These are phyloP conservation scores for Nymphaea thermarum DNA, from an alignment of 164 flowering plant genomes.

Conservation along the genomic window DNA sequence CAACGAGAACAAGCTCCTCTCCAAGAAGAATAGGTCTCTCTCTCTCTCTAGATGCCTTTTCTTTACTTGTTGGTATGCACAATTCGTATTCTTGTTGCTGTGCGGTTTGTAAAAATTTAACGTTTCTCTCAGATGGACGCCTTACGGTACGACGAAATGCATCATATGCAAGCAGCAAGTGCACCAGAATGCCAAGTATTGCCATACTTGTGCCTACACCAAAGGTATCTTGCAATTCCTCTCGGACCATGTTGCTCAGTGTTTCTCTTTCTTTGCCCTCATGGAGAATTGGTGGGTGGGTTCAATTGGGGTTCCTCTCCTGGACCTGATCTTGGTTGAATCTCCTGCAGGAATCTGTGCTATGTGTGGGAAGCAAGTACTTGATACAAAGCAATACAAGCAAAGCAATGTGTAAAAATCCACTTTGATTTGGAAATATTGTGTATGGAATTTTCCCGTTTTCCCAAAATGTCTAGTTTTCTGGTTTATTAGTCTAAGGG, in stretches of 20 bases:
- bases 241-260: no score
- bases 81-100: neutral
- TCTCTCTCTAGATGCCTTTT: neutral
- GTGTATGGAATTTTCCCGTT: neutral
- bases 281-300: neutral
- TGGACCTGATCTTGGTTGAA: no score
- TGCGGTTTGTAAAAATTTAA: neutral
- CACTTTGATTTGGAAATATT: neutral
- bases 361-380: conserved; percentile 94
- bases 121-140: conserved; percentile 62
- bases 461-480: neutral
- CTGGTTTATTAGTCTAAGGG: neutral
- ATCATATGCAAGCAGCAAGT: conserved; percentile 98
- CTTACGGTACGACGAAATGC: conserved; percentile 85
- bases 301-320: conserved; percentile 4
- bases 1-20: conserved; percentile 97
- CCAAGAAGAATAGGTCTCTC: conserved; percentile 76
- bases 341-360: conserved; percentile 82
- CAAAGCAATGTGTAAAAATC: conserved; percentile 71
- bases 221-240: conserved; percentile 50
- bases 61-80: neutral
- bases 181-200: conserved; percentile 87
- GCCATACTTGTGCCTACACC: conserved; percentile 91
- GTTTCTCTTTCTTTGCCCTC: no score
- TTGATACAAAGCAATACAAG: conserved; percentile 79